phyloP scores from a whole-genome alignment of 495 filamentous ascomycete genomes.

The Penicillium malachiteum region DNA sequence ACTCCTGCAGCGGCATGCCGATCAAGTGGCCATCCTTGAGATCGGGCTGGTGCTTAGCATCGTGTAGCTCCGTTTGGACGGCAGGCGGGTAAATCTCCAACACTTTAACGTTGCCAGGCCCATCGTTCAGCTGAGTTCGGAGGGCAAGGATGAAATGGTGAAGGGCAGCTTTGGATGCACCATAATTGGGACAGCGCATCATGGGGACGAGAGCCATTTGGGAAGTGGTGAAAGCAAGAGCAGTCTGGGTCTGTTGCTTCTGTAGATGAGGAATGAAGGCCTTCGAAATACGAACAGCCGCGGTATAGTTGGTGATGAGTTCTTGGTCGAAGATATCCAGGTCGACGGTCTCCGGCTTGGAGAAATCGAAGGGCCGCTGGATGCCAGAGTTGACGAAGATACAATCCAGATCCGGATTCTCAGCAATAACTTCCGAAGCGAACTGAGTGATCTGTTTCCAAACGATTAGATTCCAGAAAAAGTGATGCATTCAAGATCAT shows the following conservation, averaged over 20 bases:
- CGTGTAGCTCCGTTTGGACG: constrained; percentile 59
- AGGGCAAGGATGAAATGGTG: constrained; percentile 55
- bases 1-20: constrained; percentile 66
- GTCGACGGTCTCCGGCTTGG: constrained; percentile 57
- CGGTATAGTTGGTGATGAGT: constrained; percentile 66
- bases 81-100: constrained; percentile 68
- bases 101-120: constrained; percentile 50
- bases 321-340: constrained; percentile 55
- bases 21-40: constrained; percentile 45
- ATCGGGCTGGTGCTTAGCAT: constrained; percentile 36
- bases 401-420: constrained; percentile 54
- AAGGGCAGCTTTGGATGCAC: constrained; percentile 50
- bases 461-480: background rate
- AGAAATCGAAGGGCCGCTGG: constrained; percentile 59
- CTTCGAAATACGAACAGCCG: constrained; percentile 58
- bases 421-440: constrained; percentile 42
- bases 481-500: too few relatives aligned
- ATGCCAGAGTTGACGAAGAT: constrained; percentile 46
- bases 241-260: constrained; percentile 36
- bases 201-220: constrained; percentile 47
- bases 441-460: constrained; percentile 25
- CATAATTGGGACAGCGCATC: constrained; percentile 44
- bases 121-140: constrained; percentile 56
- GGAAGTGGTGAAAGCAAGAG: constrained; percentile 42
- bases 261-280: constrained; percentile 65